Conservation (phyloP, 495 filamentous ascomycete genomes). For the Thozetella sp. region DNA sequence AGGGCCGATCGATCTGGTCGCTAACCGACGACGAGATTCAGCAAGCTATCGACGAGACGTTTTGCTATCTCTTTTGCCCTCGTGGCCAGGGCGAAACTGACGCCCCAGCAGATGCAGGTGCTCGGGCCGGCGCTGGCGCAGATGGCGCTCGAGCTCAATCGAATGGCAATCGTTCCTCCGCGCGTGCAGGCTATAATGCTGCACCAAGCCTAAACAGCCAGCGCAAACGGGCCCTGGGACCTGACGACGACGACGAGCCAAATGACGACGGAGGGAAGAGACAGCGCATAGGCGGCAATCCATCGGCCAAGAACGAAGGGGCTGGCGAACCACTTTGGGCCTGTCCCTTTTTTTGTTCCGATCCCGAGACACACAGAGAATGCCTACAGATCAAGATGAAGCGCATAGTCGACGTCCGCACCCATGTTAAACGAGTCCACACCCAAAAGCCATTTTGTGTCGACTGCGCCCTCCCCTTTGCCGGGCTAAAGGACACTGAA, state of each 20-base stretch:
- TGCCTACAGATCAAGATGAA: slow-evolving; percentile 1
- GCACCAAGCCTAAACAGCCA: background rate
- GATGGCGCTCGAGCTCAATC: background rate
- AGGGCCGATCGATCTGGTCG: background rate
- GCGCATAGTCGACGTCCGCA: slow-evolving; percentile 15
- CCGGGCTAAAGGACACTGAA: background rate
- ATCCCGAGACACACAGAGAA: background rate
- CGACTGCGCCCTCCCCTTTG: slow-evolving; percentile 9
- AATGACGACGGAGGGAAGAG: background rate
- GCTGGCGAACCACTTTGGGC: background rate
- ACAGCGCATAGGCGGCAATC: background rate
- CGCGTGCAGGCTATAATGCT: background rate
- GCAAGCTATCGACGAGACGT: background rate
- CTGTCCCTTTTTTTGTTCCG: slow-evolving; percentile 11
- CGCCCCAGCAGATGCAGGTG: background rate
- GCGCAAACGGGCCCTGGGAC: background rate
- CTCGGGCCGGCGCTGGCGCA: background rate
- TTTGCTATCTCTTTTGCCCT: background rate
- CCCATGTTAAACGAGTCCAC: slow-evolving; percentile 13
- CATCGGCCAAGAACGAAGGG: background rate
- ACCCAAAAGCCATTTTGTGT: slow-evolving; percentile 2
- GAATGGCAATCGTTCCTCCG: background rate
- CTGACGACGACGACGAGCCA: background rate
- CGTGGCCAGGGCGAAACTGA: background rate
- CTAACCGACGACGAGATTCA: background rate